Percentiles rank a stretch among this genome's conserved stretches.
These are phyloP conservation scores for Bipolaris bicolor DNA, from an alignment of 2,329 filamentous ascomycete species.

Conservation along the genomic window DNA sequence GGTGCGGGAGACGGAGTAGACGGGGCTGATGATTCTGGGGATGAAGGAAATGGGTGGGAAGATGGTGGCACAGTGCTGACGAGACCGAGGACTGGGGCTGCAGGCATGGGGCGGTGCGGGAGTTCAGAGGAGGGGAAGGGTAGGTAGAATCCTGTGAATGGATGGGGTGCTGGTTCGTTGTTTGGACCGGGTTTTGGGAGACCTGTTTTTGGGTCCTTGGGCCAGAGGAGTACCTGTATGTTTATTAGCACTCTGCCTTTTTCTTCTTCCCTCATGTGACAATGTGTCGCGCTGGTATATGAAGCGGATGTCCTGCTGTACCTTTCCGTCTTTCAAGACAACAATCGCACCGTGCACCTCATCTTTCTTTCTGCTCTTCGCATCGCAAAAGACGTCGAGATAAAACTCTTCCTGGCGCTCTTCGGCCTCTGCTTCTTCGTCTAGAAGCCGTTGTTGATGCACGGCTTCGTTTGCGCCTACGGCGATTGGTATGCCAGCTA, in stretches of 20 bases:
- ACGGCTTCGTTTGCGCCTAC: slow-evolving; percentile 60
- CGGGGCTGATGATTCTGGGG: slow-evolving; percentile 44
- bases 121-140: slow-evolving; percentile 55
- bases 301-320: slow-evolving; percentile 29
- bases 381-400: slow-evolving; percentile 55
- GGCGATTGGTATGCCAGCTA: slow-evolving; percentile 55
- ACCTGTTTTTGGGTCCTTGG: slow-evolving; percentile 42
- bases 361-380: slow-evolving; percentile 43
- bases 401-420: slow-evolving; percentile 59
- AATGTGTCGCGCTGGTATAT: background rate
- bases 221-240: slow-evolving; percentile 44
- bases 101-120: slow-evolving; percentile 41
- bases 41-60: background rate
- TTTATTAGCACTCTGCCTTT: background rate
- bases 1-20: slow-evolving; percentile 16
- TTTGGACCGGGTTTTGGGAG: slow-evolving; percentile 34
- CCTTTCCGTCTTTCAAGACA: slow-evolving; percentile 54
- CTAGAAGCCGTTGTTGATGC: slow-evolving; percentile 54
- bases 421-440: slow-evolving; percentile 56
- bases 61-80: slow-evolving; percentile 54
- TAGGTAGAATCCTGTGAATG: slow-evolving; percentile 59
- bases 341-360: slow-evolving; percentile 53
- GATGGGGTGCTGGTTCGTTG: slow-evolving; percentile 47
- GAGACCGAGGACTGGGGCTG: slow-evolving; percentile 53
- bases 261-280: too few relatives aligned